Base-by-base conservation (phyloP, 1,284 basidiomycete genomes). In the Trichosporon faecale region DNA sequence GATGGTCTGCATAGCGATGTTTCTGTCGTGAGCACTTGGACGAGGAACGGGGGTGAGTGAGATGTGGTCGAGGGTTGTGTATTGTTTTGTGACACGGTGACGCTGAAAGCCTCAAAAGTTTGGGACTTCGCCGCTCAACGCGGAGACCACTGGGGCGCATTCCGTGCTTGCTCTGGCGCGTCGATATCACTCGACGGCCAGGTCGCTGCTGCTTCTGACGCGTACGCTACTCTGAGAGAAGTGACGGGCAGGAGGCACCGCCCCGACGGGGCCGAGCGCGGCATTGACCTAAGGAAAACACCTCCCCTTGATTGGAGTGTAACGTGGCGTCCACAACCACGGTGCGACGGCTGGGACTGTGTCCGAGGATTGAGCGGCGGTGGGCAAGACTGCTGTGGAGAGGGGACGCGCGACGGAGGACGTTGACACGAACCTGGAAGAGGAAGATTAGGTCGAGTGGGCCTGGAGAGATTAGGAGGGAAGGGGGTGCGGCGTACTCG, bases 1-100 rank as follows among this genome's bases (percentile, higher is more conserved):
- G 85, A 97, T 97, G 69, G 95, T 96, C 84, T 96, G 94, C 94
- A 96, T 96, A 21, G 49, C 31, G 65, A 60, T 69, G 68, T 55
- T 14, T 29, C 31, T 49, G 21, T 40, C n/a, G 65, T 68, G 23
- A 68, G 67, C 44, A 46, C 35, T 29, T 21, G 35, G 49, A 18
- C 57, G 21, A 33, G 57, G 18, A 31, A 61, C 16, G 29, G 57
- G 57, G 57, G 57, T 33, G 57, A 61, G 29, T 8, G 57, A 31
- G 57, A 61, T 61, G 29, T 29, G 57, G 33, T n/a, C 57, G 57
- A 33, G 57, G 29, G 31, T 61, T 60, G 57, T 61, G 57, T 61
- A 31, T 61, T 61, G 57, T 31, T 29, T 31, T 31, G 57, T 31
- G 57, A 61, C 57, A 61, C 57, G 57, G 57, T 31, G 57, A 61